Evolutionary conservation across 2,329 filamentous ascomycete species (phyloP), one percentile per base, ranked within the genome.

Genomic region (Rasamsonia emersonii): DNA sequence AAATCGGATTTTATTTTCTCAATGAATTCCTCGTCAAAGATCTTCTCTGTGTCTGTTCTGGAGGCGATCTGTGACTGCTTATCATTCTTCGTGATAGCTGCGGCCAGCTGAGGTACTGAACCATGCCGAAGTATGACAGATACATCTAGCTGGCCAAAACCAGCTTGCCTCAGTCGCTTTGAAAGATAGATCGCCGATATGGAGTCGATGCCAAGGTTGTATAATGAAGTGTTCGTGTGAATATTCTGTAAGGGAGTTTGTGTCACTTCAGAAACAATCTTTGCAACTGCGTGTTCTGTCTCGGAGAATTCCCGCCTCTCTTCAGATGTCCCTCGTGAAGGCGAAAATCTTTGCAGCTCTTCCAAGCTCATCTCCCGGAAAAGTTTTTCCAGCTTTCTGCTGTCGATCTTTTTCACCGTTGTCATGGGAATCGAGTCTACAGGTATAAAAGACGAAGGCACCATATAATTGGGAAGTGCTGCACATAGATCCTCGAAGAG

Each of bases 171-270:
- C 0, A 94, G 51, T 10, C 55, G 49, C 33, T 68, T 75, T 0
- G 81, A 73, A 6, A 93, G 58, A 1, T 71, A 62, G 40, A 94
- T 93, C 0, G 83, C 84, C 5, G 79, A 82, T 16, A 94, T 75
- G 0, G 86, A 93, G 51, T 94, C 86, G 4, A 95, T 55, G 0
- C 88, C 88, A 3, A 93, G 56, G n/a, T 71, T 74, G 34, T 81
- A 77, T 38, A 94, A 81, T 0, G 86, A 85, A 0, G 77, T 79
- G 59, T 77, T 78, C 18, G 73, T 71, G 7, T 58, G 61, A 21
- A 93, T 65, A 0, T 64, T 56, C 1, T 52, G 44, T 3, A 49
- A 35, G 0, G 70, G 48, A 1, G 74, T 49, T 0, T 59, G 50
- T 2, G 79, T 63, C 0, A 69, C 59, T 4, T 64, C 44, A 0